Evolutionary conservation across 2,329 filamentous ascomycete species (phyloP).

Genomic region (Huntiella moniliformis): DNA sequence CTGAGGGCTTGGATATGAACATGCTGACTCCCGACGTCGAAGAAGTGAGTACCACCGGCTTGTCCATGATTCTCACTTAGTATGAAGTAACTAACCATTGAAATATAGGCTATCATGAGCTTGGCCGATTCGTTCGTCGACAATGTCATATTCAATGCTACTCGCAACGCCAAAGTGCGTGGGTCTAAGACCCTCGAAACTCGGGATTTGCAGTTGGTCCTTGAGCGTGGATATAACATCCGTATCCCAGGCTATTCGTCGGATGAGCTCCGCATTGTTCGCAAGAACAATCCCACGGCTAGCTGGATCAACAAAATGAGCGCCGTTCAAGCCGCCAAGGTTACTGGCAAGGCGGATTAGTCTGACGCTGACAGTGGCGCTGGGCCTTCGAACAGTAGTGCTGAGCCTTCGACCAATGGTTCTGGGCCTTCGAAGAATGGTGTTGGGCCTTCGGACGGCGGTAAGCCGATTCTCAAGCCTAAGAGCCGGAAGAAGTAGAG

Average conservation of each 20-base stretch:
- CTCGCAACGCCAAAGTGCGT: conserved; percentile 81
- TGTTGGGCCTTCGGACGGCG: too few relatives aligned
- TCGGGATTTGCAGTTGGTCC: conserved; percentile 63
- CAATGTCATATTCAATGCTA: conserved; percentile 69
- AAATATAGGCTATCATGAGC: conserved; percentile 55
- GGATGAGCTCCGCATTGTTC: conserved; percentile 83
- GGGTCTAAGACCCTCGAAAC: conserved; percentile 81
- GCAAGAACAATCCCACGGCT: conserved; percentile 74
- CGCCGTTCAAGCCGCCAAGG: conserved; percentile 86
- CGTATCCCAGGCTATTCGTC: conserved; percentile 86
- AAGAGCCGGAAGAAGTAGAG: too few relatives aligned
- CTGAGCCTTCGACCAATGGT: too few relatives aligned
- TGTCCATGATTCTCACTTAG: not conserved
- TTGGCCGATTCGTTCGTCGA: conserved; percentile 93
- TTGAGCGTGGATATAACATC: conserved; percentile 76
- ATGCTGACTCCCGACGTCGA: conserved; percentile 81
- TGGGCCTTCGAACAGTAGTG: too few relatives aligned
- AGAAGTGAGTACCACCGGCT: conserved; percentile 43
- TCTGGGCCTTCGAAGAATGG: too few relatives aligned
- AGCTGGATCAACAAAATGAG: conserved; percentile 96
- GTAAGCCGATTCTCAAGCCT: too few relatives aligned
- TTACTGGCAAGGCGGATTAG: conserved; percentile 40
- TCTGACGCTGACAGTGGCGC: too few relatives aligned
- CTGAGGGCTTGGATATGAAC: conserved; percentile 54
- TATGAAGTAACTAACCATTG: not conserved